phyloP scores from a whole-genome alignment of 345 rosid species.

The Raphanus raphanistrum region DNA sequence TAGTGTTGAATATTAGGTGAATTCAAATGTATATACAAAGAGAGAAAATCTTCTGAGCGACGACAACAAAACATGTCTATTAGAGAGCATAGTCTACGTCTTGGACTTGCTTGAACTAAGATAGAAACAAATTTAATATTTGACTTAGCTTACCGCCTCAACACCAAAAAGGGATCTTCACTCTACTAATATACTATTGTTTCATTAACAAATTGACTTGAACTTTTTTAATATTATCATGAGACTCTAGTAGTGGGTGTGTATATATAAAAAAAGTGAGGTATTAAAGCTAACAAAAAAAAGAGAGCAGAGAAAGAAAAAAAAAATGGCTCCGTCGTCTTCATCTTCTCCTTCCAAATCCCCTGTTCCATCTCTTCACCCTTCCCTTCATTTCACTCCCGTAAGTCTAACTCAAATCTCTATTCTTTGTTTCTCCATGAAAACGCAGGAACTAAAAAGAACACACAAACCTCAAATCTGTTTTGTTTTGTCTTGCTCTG shows the following conservation, averaged over 20 bases:
- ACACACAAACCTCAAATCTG: slow-evolving; percentile 11
- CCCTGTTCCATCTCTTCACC: slow-evolving; percentile 54
- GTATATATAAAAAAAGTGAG: slow-evolving; percentile 21
- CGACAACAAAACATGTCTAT: slow-evolving; percentile 23
- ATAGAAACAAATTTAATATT: slow-evolving; percentile 35
- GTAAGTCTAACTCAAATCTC: slow-evolving; percentile 48
- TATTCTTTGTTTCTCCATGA: slow-evolving; percentile 24
- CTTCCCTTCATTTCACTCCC: slow-evolving; percentile 65
- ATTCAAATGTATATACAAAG: neutral
- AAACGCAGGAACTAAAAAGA: neutral
- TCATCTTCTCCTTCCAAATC: slow-evolving; percentile 67
- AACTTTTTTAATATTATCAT: slow-evolving; percentile 25
- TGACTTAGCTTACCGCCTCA: slow-evolving; percentile 22
- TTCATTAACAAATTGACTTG: slow-evolving; percentile 27
- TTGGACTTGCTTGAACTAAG: slow-evolving; percentile 18
- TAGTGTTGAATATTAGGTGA: neutral
- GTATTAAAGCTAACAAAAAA: slow-evolving; percentile 15
- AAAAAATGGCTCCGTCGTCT: slow-evolving; percentile 62
- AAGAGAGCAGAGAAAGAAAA: slow-evolving; percentile 5
- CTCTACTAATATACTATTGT: neutral
- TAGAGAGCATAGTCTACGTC: slow-evolving; percentile 11
- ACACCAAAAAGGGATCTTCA: neutral
- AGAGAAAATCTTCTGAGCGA: neutral
- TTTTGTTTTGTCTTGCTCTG: slow-evolving; percentile 2
- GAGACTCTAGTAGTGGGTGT: slow-evolving; percentile 9